A percentile compares a stretch with the other conserved stretches of the same genome.
These are phyloP conservation scores for Bothia castanella DNA, from an alignment of 1,284 basidiomycete genomes.

Conservation along the genomic window DNA sequence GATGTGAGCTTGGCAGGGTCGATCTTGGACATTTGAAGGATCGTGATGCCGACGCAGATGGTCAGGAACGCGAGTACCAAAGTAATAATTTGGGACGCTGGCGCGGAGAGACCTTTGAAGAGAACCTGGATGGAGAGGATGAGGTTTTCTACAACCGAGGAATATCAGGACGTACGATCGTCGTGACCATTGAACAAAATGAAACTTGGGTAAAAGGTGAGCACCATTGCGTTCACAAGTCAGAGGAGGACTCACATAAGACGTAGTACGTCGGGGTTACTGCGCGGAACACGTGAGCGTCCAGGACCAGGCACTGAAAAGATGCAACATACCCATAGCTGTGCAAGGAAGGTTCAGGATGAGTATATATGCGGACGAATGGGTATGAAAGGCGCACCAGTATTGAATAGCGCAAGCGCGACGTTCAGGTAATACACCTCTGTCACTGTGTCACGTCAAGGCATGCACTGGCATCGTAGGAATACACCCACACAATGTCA, in stretches of 20 bases:
- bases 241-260: slow-evolving; percentile 50
- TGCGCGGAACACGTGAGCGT: slow-evolving; percentile 29
- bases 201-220: slow-evolving; percentile 25
- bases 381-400: slow-evolving; percentile 45
- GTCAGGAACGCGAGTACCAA: slow-evolving; percentile 89
- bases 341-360: slow-evolving; percentile 24
- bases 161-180: slow-evolving; percentile 50
- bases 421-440: slow-evolving; percentile 97
- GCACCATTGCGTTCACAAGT: neutral
- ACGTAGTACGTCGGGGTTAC: slow-evolving; percentile 90
- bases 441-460: slow-evolving; percentile 49
- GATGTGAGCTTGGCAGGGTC: slow-evolving; percentile 70
- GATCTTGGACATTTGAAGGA: slow-evolving; percentile 95
- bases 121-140: slow-evolving; percentile 53
- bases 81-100: slow-evolving; percentile 76
- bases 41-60: slow-evolving; percentile 86
- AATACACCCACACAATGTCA: slow-evolving; percentile 66
- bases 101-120: slow-evolving; percentile 86
- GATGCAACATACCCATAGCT: slow-evolving; percentile 66
- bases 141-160: slow-evolving; percentile 3
- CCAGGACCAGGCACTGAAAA: slow-evolving; percentile 9
- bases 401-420: slow-evolving; percentile 94
- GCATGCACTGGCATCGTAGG: slow-evolving; percentile 3
- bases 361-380: neutral
- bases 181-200: slow-evolving; percentile 85